Conservation (phyloP, 202 grass and related monocot genomes). For the Zizania palustris region DNA sequence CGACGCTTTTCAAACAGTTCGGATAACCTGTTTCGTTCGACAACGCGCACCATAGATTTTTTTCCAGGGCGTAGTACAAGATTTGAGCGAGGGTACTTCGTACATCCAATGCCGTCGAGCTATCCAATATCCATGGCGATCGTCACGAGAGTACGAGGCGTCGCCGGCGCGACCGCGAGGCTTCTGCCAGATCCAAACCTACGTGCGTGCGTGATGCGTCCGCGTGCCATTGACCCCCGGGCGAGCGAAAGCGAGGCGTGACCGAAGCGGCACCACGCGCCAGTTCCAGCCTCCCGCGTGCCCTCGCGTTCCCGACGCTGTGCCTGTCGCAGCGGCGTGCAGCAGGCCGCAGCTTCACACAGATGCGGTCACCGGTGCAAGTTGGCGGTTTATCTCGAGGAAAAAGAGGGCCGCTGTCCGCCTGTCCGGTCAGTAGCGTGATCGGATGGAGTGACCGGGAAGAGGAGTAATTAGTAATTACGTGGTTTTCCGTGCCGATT, state of each 20-base stretch:
- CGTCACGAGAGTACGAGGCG: background rate
- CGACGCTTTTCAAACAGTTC: background rate
- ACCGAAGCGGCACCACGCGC: conserved; percentile 7
- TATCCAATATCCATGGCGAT: background rate
- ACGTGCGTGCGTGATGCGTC: background rate
- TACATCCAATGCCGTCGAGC: background rate
- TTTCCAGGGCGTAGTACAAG: no score
- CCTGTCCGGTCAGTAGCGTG: background rate
- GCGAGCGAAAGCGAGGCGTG: conserved; percentile 32
- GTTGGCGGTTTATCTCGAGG: background rate
- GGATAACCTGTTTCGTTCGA: background rate
- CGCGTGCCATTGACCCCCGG: background rate
- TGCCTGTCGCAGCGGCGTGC: background rate
- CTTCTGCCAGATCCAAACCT: background rate
- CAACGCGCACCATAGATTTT: no score
- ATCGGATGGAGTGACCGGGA: background rate
- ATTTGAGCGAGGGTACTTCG: no score
- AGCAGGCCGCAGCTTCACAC: conserved; percentile 15
- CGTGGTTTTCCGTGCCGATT: background rate
- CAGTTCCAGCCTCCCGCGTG: conserved; percentile 23
- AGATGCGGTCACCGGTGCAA: background rate
- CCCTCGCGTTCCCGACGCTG: background rate
- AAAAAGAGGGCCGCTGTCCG: background rate
- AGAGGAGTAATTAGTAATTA: background rate
- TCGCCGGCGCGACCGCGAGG: background rate